Evolutionary conservation across 140 eudicot species (phyloP).

Genomic region (Erigeron philadelphicus): DNA sequence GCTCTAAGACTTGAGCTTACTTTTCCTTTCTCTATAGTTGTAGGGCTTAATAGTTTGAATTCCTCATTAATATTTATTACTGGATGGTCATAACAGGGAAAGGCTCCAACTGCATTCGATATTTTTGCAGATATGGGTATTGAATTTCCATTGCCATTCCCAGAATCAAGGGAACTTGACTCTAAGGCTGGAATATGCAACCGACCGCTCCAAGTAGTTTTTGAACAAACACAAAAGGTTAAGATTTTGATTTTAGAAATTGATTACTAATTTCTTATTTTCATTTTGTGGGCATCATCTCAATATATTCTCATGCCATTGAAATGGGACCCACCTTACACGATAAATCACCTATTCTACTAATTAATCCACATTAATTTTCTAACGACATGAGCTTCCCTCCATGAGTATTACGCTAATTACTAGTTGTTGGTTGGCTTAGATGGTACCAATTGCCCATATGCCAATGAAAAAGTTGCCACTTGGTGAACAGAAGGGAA

Average conservation of each 20-base stretch:
- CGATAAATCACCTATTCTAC: background rate
- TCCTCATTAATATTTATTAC: background rate
- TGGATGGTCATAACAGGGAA: conserved; percentile 46
- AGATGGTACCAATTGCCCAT: conserved; percentile 76
- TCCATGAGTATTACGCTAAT: background rate
- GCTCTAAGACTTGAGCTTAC: background rate
- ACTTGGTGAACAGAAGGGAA: conserved; percentile 66
- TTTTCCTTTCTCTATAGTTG: background rate
- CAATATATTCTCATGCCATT: background rate
- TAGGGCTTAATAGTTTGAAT: conserved; percentile 9
- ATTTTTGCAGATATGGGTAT: conserved; percentile 51
- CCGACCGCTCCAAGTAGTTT: conserved; percentile 50
- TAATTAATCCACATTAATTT: background rate
- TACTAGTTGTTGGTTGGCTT: conserved; percentile 25
- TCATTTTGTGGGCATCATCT: background rate
- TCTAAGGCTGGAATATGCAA: conserved; percentile 67
- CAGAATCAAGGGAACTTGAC: conserved; percentile 64
- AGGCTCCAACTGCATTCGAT: conserved; percentile 37
- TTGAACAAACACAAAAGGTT: conserved; percentile 67
- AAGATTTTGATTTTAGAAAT: background rate
- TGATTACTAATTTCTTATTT: background rate
- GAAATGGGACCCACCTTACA: background rate
- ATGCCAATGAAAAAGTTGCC: conserved; percentile 62
- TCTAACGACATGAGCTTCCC: background rate
- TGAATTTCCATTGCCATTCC: conserved; percentile 57